These are phyloP conservation scores for Saccharomycopsis microspora DNA, from an alignment of 805 yeast species.

Conservation along the genomic window DNA sequence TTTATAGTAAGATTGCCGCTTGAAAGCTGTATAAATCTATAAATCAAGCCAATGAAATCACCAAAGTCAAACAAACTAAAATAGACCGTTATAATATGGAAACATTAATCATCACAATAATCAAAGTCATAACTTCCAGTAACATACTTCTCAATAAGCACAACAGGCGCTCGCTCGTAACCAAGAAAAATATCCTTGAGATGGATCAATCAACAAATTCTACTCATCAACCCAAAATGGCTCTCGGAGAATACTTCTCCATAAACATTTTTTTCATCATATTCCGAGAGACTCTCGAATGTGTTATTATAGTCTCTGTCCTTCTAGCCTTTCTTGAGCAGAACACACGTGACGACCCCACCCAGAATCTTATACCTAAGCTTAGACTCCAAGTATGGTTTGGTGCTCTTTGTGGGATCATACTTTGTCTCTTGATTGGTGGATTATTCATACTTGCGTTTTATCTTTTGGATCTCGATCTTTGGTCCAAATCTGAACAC, in stretches of 20 bases:
- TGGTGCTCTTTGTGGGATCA: slow-evolving; percentile 67
- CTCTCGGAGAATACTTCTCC: slow-evolving; percentile 14
- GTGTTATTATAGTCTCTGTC: slow-evolving; percentile 83
- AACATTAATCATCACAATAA: too few species aligned
- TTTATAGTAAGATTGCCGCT: too few species aligned
- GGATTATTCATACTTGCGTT: slow-evolving; percentile 57
- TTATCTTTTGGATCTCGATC: slow-evolving; percentile 68
- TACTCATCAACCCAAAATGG: too few species aligned
- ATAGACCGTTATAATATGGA: too few species aligned
- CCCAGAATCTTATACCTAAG: neutral
- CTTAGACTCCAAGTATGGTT: slow-evolving; percentile 66
- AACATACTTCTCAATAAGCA: too few species aligned
- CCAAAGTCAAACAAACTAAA: too few species aligned
- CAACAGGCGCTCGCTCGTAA: too few species aligned
- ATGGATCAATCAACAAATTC: too few species aligned
- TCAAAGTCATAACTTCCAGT: too few species aligned
- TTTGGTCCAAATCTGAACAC: slow-evolving; percentile 82
- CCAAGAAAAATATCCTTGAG: too few species aligned
- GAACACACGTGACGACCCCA: slow-evolving; percentile 2
- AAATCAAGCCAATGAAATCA: too few species aligned
- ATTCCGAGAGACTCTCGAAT: slow-evolving; percentile 89
- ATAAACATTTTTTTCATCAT: slow-evolving; percentile 65
- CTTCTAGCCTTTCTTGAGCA: slow-evolving; percentile 85
- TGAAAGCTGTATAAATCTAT: too few species aligned
- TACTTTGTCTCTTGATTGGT: slow-evolving; percentile 64